Percentiles rank a stretch among this genome's conserved stretches.
phyloP scores from a whole-genome alignment of 2,329 filamentous ascomycete genomes.

The Colletotrichum liriopes region DNA sequence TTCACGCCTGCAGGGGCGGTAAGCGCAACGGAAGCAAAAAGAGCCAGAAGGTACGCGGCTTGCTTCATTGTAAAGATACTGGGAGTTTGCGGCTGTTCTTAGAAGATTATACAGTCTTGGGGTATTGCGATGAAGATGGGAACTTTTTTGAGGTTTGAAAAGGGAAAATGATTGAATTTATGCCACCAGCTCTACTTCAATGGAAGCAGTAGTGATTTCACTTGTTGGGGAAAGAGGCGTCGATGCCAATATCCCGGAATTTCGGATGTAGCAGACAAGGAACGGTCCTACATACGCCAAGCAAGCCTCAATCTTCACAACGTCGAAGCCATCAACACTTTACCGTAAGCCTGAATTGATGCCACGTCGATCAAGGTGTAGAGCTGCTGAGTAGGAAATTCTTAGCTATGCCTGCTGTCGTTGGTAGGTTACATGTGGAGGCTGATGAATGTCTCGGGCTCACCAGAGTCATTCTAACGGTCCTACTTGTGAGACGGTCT shows the following conservation, averaged over 20 bases:
- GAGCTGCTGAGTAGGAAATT: neutral
- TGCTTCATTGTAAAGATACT: constrained; percentile 28
- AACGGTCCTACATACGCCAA: neutral
- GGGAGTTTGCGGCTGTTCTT: rapidly evolving
- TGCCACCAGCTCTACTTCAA: neutral
- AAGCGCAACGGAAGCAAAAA: constrained; percentile 12
- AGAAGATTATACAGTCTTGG: neutral
- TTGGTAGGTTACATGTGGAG: neutral
- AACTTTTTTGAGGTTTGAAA: neutral
- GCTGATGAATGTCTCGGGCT: constrained; percentile 4
- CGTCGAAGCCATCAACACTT: neutral
- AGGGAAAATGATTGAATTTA: neutral
- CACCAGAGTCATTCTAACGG: constrained; percentile 18
- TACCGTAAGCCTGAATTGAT: neutral
- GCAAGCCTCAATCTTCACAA: neutral
- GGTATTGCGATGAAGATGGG: neutral
- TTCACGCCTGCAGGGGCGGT: constrained; percentile 13
- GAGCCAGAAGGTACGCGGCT: neutral
- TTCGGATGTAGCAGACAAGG: no score
- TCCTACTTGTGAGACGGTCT: constrained; percentile 1
- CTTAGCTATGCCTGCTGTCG: neutral
- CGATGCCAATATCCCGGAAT: neutral
- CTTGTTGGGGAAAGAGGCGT: neutral
- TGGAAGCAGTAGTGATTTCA: neutral
- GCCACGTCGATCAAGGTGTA: no score